Evolutionary conservation across 257 asterid genomes (phyloP).

Genomic region (Rubia yunnanensis): DNA sequence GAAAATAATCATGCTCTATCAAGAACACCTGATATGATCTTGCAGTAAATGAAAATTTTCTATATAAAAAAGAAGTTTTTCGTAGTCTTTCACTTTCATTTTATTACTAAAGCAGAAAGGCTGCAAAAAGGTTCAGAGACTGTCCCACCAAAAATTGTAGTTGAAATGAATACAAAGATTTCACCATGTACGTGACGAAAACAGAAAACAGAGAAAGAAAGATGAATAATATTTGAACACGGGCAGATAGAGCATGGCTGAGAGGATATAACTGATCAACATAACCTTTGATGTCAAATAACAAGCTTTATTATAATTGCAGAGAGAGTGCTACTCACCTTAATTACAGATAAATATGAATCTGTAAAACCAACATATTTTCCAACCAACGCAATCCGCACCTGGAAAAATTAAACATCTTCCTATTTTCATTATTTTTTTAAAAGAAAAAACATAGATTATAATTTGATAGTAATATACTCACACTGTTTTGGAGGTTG

Average conservation of each 20-base stretch:
- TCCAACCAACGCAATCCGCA: conserved; percentile 94
- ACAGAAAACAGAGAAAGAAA: neutral
- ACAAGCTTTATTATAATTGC: conserved; percentile 6
- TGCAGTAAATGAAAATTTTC: neutral
- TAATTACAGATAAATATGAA: conserved; percentile 92
- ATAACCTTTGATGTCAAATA: neutral
- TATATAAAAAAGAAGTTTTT: neutral
- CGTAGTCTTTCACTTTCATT: neutral
- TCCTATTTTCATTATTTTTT: neutral
- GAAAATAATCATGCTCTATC: neutral
- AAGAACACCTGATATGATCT: neutral
- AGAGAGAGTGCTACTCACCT: conserved; percentile 38
- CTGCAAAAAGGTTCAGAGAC: neutral
- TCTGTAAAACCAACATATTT: conserved; percentile 92
- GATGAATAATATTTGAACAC: neutral
- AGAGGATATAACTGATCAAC: neutral
- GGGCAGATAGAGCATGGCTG: neutral
- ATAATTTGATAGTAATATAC: conserved; percentile 19
- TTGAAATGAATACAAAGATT: neutral
- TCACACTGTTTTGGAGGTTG: conserved; percentile 70
- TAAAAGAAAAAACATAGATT: neutral
- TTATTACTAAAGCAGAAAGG: neutral
- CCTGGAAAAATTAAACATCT: conserved; percentile 42
- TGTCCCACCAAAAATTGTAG: neutral
- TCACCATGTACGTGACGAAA: neutral